Percentiles rank a stretch among this genome's conserved stretches.
Evolutionary conservation across 345 rosid genomes (phyloP).

Genomic region (Bruguiera gymnorhiza): DNA sequence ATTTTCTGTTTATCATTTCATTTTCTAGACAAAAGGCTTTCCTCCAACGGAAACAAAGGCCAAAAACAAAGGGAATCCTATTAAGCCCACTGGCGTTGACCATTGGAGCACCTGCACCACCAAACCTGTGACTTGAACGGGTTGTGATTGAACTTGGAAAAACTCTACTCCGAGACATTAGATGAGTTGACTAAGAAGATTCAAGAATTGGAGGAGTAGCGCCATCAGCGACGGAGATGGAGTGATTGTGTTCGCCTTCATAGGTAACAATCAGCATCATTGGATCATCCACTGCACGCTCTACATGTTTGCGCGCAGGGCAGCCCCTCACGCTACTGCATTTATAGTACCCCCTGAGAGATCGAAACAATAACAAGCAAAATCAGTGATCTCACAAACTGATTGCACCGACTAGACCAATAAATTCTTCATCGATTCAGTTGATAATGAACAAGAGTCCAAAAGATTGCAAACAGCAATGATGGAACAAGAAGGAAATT

Average conservation of each 20-base stretch:
- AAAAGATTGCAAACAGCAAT: neutral
- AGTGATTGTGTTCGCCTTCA: slow-evolving; percentile 81
- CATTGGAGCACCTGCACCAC: slow-evolving; percentile 6
- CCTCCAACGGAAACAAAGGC: neutral
- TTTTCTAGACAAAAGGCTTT: slow-evolving; percentile 17
- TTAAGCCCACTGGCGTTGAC: slow-evolving; percentile 28
- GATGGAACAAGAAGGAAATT: neutral
- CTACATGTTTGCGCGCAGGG: slow-evolving; percentile 96
- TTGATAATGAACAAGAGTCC: neutral
- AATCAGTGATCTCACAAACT: neutral
- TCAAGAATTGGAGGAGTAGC: slow-evolving; percentile 49
- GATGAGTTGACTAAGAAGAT: slow-evolving; percentile 42
- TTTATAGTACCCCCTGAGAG: slow-evolving; percentile 81
- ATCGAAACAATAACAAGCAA: neutral
- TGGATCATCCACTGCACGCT: slow-evolving; percentile 73
- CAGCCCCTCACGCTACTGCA: slow-evolving; percentile 89
- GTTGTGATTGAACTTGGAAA: neutral
- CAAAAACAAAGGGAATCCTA: slow-evolving; percentile 38
- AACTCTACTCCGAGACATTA: slow-evolving; percentile 3
- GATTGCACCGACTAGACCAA: too few relatives aligned
- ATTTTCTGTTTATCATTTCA: neutral
- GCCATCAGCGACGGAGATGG: slow-evolving; percentile 26
- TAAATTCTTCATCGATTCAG: too few relatives aligned
- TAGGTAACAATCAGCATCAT: slow-evolving; percentile 80
- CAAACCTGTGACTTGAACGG: neutral